Base-by-base conservation (phyloP, 2,329 filamentous ascomycete genomes). In the Pseudopithomyces maydicus region DNA sequence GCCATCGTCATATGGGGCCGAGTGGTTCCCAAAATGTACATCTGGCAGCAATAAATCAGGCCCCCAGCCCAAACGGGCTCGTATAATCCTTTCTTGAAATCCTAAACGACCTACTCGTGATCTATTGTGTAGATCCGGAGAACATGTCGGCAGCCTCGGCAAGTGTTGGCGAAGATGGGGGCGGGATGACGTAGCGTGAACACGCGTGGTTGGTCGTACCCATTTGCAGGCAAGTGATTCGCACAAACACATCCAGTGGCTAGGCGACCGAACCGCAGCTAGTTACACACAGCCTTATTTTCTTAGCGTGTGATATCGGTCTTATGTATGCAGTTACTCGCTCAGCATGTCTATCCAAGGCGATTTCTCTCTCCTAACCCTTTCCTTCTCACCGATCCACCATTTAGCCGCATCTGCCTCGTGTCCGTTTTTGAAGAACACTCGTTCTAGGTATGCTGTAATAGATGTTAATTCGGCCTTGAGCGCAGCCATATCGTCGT, bases 311-410 rank as follows among this genome's bases (percentile, higher is more conserved):
- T n/a, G 6, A n/a, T n/a, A n/a, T 14, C 3, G 35, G 35, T 6
- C 44, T 33, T 6, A n/a, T 29, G 5, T 29, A 29, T 29, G 4
- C 26, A 29, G 26, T 29, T 29, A 47, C 19, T 39, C 46, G n/a
- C 12, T 5, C 22, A 51, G 26, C 48, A 51, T 35, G 22, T 15
- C 48, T 22, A 42, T 22, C 48, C 48, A 51, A 23, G 48, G 23
- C 8, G 38, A 11, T 6, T 42, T 42, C 17, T 42, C 48, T 17
- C 11, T 33, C 8, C 23, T 42, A 20, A 19, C 38, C 15, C 48
- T 51, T 17, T 43, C 23, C 19, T 42, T 43, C 38, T 51, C 48
- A 6, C 35, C 23, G 10, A 17, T 35, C 48, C 48, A 51, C 48
- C 48, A 51, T n/a, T 7, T 5, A 6, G 38, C 23, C 6, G 48